phyloP scores from a whole-genome alignment of 2,329 filamentous ascomycete species.

The Colletotrichum godetiae region DNA sequence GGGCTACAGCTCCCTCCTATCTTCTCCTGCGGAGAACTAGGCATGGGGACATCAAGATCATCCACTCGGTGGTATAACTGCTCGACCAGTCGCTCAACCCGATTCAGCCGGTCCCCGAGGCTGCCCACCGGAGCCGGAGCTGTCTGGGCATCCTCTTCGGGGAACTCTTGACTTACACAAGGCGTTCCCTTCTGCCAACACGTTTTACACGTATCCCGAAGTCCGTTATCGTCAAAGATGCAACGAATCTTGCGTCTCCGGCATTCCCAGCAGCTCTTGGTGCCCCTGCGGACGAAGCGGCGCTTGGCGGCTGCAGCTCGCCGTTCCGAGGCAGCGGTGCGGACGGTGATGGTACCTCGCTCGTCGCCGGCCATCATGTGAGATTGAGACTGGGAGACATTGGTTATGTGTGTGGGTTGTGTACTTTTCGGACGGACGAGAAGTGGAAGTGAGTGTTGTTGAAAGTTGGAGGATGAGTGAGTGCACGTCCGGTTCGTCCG shows the following conservation, averaged over 20 bases:
- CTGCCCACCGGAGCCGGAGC: slow-evolving; percentile 4
- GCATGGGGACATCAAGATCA: background rate
- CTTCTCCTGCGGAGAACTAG: background rate
- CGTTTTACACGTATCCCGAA: slow-evolving; percentile 52
- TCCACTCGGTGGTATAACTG: slow-evolving; percentile 36
- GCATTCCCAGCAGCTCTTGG: slow-evolving; percentile 69
- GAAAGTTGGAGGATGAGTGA: background rate
- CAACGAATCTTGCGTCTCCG: slow-evolving; percentile 66
- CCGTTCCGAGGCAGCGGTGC: background rate
- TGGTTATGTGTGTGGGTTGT: background rate
- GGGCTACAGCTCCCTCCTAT: background rate
- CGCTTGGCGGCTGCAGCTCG: slow-evolving; percentile 40
- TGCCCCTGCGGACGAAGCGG: slow-evolving; percentile 63
- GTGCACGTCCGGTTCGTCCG: background rate
- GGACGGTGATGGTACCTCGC: background rate
- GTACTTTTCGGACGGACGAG: background rate
- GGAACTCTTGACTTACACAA: slow-evolving; percentile 61
- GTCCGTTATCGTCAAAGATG: slow-evolving; percentile 48
- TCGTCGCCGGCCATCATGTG: background rate
- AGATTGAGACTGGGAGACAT: background rate
- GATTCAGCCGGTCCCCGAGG: slow-evolving; percentile 43
- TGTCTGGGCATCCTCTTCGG: slow-evolving; percentile 42
- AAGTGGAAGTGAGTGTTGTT: background rate
- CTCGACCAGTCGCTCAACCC: slow-evolving; percentile 50
- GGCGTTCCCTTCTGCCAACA: slow-evolving; percentile 55